phyloP scores from a whole-genome alignment of 73 alveolate genomes.

The Tetrahymena borealis region DNA sequence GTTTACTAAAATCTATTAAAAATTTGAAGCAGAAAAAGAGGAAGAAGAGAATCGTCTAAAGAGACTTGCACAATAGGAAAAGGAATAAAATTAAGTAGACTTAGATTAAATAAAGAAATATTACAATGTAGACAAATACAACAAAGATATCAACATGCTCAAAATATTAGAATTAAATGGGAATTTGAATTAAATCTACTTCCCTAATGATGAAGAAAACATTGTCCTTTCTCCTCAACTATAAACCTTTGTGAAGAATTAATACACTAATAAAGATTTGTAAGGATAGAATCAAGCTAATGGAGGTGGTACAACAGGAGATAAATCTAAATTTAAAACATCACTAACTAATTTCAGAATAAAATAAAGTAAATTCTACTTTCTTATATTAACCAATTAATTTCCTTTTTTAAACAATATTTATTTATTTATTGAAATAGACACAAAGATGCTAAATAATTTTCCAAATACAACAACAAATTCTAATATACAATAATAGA shows the following conservation, averaged over 20 bases:
- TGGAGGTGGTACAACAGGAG: no score
- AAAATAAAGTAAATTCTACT: background rate
- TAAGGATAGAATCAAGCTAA: background rate
- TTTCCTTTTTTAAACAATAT: background rate
- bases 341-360: background rate
- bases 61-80: background rate
- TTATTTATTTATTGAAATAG: background rate
- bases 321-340: background rate
- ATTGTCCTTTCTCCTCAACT: background rate
- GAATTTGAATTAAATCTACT: background rate
- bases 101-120: background rate
- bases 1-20: background rate
- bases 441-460: background rate
- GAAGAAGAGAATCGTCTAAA: background rate
- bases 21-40: background rate
- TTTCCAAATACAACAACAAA: background rate
- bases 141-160: background rate
- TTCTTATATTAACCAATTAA: no score
- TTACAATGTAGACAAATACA: background rate
- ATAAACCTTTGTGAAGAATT: background rate
- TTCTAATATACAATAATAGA: background rate
- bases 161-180: background rate
- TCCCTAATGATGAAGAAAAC: background rate
- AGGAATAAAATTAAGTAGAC: background rate
- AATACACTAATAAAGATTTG: background rate